Evolutionary conservation across 495 filamentous ascomycete genomes (phyloP).

Genomic region (Penicillium lividum): DNA sequence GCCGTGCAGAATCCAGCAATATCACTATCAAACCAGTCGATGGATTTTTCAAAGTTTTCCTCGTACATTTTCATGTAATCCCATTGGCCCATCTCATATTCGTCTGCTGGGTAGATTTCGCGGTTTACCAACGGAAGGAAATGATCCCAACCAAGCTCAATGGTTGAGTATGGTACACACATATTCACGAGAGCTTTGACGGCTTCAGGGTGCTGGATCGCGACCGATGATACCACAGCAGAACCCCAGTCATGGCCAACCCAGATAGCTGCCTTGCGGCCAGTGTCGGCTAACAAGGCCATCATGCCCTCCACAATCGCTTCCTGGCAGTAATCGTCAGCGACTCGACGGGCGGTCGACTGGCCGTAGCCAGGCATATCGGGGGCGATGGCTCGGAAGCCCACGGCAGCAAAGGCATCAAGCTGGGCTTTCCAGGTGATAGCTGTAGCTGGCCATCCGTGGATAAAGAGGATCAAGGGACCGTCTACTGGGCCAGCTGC

Average conservation of each 20-base stretch:
- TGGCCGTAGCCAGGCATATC: slow-evolving; percentile 10
- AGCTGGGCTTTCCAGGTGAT: slow-evolving; percentile 24
- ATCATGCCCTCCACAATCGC: slow-evolving; percentile 5
- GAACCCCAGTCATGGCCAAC: slow-evolving; percentile 9
- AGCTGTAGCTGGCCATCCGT: slow-evolving; percentile 21
- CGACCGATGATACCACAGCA: background rate
- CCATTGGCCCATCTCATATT: slow-evolving; percentile 4
- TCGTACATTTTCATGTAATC: slow-evolving; percentile 6
- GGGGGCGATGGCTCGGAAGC: slow-evolving; percentile 6
- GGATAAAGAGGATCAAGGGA: slow-evolving; percentile 21
- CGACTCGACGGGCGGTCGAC: slow-evolving; percentile 1
- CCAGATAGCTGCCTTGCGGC: slow-evolving; percentile 9
- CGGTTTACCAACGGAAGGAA: slow-evolving; percentile 3
- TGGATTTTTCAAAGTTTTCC: background rate
- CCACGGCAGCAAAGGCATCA: slow-evolving; percentile 12
- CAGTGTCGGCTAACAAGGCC: slow-evolving; percentile 4
- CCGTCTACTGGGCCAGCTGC: slow-evolving; percentile 18
- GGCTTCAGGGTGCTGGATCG: slow-evolving; percentile 1
- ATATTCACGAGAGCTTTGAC: slow-evolving; percentile 7
- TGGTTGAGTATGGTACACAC: slow-evolving; percentile 1
- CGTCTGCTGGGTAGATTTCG: background rate
- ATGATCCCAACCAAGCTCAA: slow-evolving; percentile 2
- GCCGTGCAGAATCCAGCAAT: background rate
- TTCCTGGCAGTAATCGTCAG: slow-evolving; percentile 5
- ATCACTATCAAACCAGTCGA: slow-evolving; percentile 2